Evolutionary conservation across 441 rosid genomes (phyloP), one percentile per base, ranked within the genome.

Genomic region (Euphorbia celastroides): DNA sequence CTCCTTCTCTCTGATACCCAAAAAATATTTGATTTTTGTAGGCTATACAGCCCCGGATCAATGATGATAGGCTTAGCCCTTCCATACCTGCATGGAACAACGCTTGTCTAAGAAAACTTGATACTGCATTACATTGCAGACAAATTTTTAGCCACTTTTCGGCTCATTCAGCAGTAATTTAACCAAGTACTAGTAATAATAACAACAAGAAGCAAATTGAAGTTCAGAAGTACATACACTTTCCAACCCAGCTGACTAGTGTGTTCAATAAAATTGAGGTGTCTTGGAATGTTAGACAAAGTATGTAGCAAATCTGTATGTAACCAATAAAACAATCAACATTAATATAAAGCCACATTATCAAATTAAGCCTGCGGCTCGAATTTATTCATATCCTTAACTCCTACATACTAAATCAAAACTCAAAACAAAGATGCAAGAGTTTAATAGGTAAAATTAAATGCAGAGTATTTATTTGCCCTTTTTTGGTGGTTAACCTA

Each of bases 241-340:
- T 90, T 90, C 97, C 97, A 90, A 30, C 92, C 91, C 2, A 89
- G 83, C 46, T 88, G 82, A 69, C 87, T 88, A 66, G 88, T 86
- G 70, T 90, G 91, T 79, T 88, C 97, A 17, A 90, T 81, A 71
- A 88, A 88, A 70, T 90, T 88, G 57, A 85, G 71, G 66, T 72
- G 64, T 72, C 93, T 75, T 58, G 92, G 89, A 75, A 86, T 69
- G 60, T 74, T 70, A 20, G 90, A 77, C 64, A 90, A 78, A 20
- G 83, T 64, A 67, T 72, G 78, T 31, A 90, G 81, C 83, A 90
- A 70, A 80, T 90, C 95, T 90, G 85, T 74, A 94, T 90, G 85
- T 74, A 23, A 36, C 62, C 58, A 54, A 32, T 22, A 58, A 67
- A 55, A 55, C 16, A 23, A 52, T 5, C 23, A 22, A 8, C 23